phyloP scores from a whole-genome alignment of 1,284 basidiomycete genomes.

The Pascua guehoae region DNA sequence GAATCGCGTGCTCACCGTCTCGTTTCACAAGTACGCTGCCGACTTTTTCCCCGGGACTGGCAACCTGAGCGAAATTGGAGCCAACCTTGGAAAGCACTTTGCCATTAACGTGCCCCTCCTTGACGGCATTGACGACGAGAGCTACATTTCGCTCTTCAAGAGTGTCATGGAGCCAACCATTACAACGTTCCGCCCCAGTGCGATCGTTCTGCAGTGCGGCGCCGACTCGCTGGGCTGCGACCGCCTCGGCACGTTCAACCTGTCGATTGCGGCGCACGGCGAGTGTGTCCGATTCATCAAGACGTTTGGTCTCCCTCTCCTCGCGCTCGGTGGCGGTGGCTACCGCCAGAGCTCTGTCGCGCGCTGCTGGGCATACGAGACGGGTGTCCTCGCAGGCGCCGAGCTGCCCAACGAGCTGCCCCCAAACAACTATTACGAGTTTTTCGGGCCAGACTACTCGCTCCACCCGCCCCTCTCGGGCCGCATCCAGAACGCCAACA shows the following conservation, averaged over 20 bases:
- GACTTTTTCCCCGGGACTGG: slow-evolving; percentile 98
- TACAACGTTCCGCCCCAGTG: slow-evolving; percentile 77
- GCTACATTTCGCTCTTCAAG: slow-evolving; percentile 93
- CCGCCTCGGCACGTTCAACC: slow-evolving; percentile 91
- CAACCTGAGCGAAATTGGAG: slow-evolving; percentile 80
- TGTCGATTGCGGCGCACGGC: slow-evolving; percentile 97
- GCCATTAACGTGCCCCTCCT: slow-evolving; percentile 91
- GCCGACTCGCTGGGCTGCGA: slow-evolving; percentile 95
- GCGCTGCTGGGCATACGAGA: slow-evolving; percentile 99
- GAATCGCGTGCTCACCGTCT: slow-evolving; percentile 96
- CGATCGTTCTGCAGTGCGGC: slow-evolving; percentile 95
- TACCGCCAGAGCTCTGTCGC: slow-evolving; percentile 83
- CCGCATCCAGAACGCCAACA: slow-evolving; percentile 89
- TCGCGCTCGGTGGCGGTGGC: slow-evolving; percentile 91
- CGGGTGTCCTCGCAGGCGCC: slow-evolving; percentile 83
- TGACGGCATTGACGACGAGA: slow-evolving; percentile 96
- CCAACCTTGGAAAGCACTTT: slow-evolving; percentile 89
- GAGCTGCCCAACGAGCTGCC: slow-evolving; percentile 82
- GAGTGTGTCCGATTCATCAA: slow-evolving; percentile 97
- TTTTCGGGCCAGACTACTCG: slow-evolving; percentile 88
- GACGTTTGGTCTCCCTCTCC: slow-evolving; percentile 80
- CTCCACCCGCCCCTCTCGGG: slow-evolving; percentile 89
- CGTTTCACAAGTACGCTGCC: slow-evolving; percentile 98
- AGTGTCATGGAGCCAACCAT: slow-evolving; percentile 93
- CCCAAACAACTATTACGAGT: slow-evolving; percentile 83